These are phyloP conservation scores for Aspergillus saccharolyticus DNA, from an alignment of 495 filamentous ascomycete genomes.

Conservation along the genomic window DNA sequence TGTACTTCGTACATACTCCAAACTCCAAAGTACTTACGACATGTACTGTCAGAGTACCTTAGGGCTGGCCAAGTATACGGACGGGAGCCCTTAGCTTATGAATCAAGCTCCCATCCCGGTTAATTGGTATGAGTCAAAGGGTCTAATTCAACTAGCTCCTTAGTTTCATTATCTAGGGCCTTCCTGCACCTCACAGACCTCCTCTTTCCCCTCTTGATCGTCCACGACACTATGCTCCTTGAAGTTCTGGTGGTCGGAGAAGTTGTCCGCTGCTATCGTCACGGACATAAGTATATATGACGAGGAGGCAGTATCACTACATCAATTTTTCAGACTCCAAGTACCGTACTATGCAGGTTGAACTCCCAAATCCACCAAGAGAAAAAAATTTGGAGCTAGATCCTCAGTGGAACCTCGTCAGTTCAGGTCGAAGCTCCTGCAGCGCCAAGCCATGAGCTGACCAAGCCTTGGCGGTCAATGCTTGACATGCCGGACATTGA, in stretches of 20 bases:
- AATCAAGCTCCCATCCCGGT: neutral
- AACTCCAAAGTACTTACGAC: too few species aligned
- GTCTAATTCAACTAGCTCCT: neutral
- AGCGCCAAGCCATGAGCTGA: slow-evolving; percentile 9
- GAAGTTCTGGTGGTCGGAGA: neutral
- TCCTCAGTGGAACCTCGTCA: neutral
- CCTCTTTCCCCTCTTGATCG: slow-evolving; percentile 16
- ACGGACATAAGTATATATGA: neutral
- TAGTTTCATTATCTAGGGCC: neutral
- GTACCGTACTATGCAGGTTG: too few species aligned
- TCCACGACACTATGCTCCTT: neutral
- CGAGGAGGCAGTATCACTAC: neutral
- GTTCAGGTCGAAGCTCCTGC: neutral
- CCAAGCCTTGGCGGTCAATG: slow-evolving; percentile 15
- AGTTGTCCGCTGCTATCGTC: neutral
- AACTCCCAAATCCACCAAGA: too few species aligned
- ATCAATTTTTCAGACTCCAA: too few species aligned
- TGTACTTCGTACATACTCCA: neutral
- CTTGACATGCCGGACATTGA: too few species aligned
- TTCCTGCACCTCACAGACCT: slow-evolving; percentile 13
- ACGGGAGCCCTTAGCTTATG: neutral
- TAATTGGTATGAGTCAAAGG: neutral
- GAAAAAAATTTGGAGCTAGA: too few species aligned
- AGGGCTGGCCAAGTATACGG: neutral
- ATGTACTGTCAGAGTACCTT: slow-evolving; percentile 2